A percentile compares a stretch with the other conserved stretches of the same genome.
phyloP scores from a whole-genome alignment of 2,329 filamentous ascomycete species.

The Cordyceps javanica region DNA sequence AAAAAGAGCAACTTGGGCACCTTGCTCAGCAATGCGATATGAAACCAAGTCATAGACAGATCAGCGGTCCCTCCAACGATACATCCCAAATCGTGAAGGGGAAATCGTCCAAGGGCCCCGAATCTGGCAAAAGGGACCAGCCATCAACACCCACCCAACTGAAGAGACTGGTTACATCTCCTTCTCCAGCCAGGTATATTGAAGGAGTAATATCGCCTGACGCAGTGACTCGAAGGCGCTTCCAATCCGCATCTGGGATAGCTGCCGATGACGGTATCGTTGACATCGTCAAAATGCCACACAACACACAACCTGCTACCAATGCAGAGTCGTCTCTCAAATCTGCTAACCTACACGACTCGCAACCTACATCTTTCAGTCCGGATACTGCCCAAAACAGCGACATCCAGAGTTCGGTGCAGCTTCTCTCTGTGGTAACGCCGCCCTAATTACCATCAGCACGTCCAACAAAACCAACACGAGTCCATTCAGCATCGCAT shows the following conservation, averaged over 20 bases:
- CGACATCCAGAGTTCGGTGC: slow-evolving; percentile 5
- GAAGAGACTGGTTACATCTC: no score
- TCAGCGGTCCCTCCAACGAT: background rate
- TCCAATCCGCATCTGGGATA: background rate
- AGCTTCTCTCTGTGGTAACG: background rate
- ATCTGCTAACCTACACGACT: no score
- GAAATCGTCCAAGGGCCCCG: background rate
- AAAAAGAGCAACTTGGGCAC: slow-evolving; percentile 47
- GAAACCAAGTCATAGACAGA: slow-evolving; percentile 19
- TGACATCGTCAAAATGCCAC: background rate
- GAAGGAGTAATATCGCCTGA: background rate
- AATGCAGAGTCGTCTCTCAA: no score
- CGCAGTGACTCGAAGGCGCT: background rate
- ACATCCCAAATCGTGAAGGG: background rate
- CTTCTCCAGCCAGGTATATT: no score
- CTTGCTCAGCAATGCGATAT: slow-evolving; percentile 33
- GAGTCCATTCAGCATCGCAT: no score
- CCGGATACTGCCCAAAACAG: no score
- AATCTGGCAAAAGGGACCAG: background rate
- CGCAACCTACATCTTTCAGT: no score
- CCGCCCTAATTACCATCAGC: no score
- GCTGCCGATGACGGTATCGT: background rate
- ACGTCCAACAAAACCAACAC: no score
- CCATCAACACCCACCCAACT: background rate
- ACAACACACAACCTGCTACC: no score